Evolutionary conservation across 2,329 filamentous ascomycete species (phyloP), one percentile per base, ranked within the genome.

Genomic region (Sporothrix brasiliensis): DNA sequence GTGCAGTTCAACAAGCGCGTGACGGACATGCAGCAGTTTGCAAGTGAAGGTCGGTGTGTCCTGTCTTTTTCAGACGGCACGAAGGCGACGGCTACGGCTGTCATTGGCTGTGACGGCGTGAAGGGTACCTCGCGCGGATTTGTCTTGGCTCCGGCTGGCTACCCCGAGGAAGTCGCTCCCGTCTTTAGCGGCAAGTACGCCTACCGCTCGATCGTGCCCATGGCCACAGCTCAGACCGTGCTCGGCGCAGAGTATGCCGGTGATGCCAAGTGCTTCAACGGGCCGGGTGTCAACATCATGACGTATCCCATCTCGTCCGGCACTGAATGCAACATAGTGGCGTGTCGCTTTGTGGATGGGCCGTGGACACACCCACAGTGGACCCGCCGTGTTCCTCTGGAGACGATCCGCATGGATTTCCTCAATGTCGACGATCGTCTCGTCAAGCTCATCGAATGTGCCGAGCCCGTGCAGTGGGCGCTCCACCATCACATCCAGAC

Each of bases 101-200:
- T 88, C 0, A 80, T 91, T 69, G 88, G 87, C 10, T 89, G 87
- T 75, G 89, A 91, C 77, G 89, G 89, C 0, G 88, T 91, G 75
- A 87, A 87, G 75, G 87, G 86, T 0, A 78, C 80, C 2, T 81
- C 85, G 2, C 80, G 88, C 7, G 76, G 83, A 39, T 77, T 90
- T 4, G 78, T 89, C 1, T 85, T 84, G 0, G 76, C 80, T 1
- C 39, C 58, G 3, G 54, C 24, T 6, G 54, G 24, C 44, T 63
- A 47, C n/a, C 14, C 56, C n/a, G 54, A 63, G 19, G 56, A 69
- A 49, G 52, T 69, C 3, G 19, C 44, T 76, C 79, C 24, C 77
- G 82, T 70, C 1, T 91, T 87, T 75, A 84, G 83, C 0, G 81
- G 84, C 27, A 87, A 88, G 72, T 86, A 87, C 77, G 88, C 85